A percentile compares a stretch with the other conserved stretches of the same genome.
Evolutionary conservation across 345 rosid species (phyloP).

Genomic region (Hevea brasiliensis): DNA sequence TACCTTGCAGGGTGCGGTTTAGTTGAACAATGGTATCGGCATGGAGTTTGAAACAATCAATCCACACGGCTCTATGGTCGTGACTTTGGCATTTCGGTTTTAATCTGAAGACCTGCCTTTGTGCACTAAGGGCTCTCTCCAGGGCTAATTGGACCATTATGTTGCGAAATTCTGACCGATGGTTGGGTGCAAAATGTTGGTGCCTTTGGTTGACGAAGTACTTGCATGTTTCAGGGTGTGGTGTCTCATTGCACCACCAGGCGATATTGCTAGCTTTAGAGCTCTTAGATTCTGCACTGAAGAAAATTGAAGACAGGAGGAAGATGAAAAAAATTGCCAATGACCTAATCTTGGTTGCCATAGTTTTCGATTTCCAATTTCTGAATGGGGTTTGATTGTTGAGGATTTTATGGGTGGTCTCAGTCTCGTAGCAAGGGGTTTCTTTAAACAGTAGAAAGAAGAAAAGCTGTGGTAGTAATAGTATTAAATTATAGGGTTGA

Average conservation of each 20-base stretch:
- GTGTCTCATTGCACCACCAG: conserved; percentile 78
- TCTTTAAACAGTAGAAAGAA: conserved; percentile 19
- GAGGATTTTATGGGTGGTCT: conserved; percentile 24
- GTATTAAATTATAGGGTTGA: no score
- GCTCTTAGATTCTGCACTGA: conserved; percentile 20
- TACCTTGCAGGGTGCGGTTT: conserved; percentile 52
- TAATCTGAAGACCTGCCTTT: conserved; percentile 26
- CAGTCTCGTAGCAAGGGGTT: conserved; percentile 8
- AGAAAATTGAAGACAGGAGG: conserved; percentile 25
- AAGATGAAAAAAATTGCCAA: conserved; percentile 26
- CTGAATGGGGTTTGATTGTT: conserved; percentile 2
- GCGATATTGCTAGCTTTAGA: conserved; percentile 28
- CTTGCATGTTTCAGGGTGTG: conserved; percentile 70
- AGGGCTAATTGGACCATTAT: conserved; percentile 52
- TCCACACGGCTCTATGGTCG: conserved; percentile 46
- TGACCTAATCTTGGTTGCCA: conserved; percentile 22
- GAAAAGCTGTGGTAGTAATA: no score
- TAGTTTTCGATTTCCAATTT: conserved; percentile 6
- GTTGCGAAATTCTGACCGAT: conserved; percentile 50
- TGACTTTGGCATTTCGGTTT: conserved; percentile 29
- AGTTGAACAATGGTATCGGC: conserved; percentile 56
- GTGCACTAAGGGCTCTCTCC: conserved; percentile 44
- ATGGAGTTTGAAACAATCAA: conserved; percentile 67
- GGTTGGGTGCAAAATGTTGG: conserved; percentile 33
- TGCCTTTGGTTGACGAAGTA: conserved; percentile 38